Conservation (phyloP, 139 green algal genomes). For the Micractinium conductrix region DNA sequence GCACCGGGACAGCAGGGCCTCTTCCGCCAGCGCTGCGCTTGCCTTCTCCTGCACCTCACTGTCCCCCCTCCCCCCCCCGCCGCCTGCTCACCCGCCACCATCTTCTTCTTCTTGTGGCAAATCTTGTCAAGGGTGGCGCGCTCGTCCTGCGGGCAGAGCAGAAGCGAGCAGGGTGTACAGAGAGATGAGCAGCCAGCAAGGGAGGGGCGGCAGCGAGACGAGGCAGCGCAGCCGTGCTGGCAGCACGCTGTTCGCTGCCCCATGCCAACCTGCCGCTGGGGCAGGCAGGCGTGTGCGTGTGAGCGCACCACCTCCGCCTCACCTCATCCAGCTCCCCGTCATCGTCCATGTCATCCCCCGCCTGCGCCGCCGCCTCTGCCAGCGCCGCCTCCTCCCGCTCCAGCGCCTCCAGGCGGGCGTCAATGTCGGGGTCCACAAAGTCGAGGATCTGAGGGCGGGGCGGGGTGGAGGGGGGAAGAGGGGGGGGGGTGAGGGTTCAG, state of each 20-base stretch:
- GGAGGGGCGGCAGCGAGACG: no score
- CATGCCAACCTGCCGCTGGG: no score
- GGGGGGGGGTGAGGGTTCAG: no score
- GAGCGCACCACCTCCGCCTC: no score
- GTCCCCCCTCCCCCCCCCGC: not conserved
- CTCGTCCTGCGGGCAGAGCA: no score
- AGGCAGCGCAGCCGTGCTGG: no score
- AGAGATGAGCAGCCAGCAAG: no score
- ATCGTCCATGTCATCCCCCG: slow-evolving; percentile 34
- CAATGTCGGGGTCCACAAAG: slow-evolving; percentile 98
- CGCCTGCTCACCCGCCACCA: slow-evolving; percentile 33
- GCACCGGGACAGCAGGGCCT: not conserved
- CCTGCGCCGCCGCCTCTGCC: not conserved
- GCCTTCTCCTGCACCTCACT: not conserved
- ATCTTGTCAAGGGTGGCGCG: slow-evolving; percentile 75
- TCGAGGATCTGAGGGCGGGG: slow-evolving; percentile 58
- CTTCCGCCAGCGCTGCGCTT: not conserved
- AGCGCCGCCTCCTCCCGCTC: slow-evolving; percentile 88
- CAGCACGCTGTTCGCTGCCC: no score
- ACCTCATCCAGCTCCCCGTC: slow-evolving; percentile 73
- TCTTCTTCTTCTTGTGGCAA: slow-evolving; percentile 70
- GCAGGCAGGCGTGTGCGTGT: no score
- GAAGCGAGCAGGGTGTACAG: no score
- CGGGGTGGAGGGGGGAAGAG: no score
- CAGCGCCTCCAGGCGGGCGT: slow-evolving; percentile 92